Evolutionary conservation across 176 grass and related monocot genomes (phyloP).

Genomic region (Oryza meridionalis): DNA sequence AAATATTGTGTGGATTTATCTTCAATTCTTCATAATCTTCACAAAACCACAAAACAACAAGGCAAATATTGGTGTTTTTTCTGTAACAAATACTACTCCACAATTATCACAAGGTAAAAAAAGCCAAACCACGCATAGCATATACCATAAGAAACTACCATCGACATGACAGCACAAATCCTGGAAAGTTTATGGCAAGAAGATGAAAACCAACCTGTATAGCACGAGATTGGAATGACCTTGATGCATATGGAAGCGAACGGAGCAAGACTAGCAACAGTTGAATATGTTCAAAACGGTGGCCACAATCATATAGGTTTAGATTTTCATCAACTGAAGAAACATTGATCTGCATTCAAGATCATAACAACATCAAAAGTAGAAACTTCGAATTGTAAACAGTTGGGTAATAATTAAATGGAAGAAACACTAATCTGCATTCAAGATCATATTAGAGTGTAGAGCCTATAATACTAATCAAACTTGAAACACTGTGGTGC

Average conservation of each 20-base stretch:
- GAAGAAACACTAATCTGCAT: background rate
- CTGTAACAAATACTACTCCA: slow-evolving; percentile 11
- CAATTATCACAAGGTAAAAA: slow-evolving; percentile 16
- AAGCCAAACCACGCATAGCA: slow-evolving; percentile 13
- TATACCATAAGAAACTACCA: slow-evolving; percentile 20
- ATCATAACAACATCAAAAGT: slow-evolving; percentile 32
- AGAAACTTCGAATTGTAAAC: slow-evolving; percentile 19
- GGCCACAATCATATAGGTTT: slow-evolving; percentile 93
- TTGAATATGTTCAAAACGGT: slow-evolving; percentile 91
- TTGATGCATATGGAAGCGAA: slow-evolving; percentile 84
- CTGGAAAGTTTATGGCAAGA: slow-evolving; percentile 25
- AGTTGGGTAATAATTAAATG: slow-evolving; percentile 17
- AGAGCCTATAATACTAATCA: background rate
- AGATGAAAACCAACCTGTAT: slow-evolving; percentile 76
- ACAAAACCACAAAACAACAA: background rate
- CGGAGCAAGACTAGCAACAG: slow-evolving; percentile 87
- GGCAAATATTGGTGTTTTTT: background rate
- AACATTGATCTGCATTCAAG: slow-evolving; percentile 73
- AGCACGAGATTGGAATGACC: slow-evolving; percentile 92
- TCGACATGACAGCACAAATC: slow-evolving; percentile 21
- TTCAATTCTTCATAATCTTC: slow-evolving; percentile 5
- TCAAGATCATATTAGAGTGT: background rate
- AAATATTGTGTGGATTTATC: background rate
- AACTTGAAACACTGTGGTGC: slow-evolving; percentile 41
- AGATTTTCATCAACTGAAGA: slow-evolving; percentile 85